Percentiles rank a stretch among this genome's conserved stretches.
Conservation (phyloP, 2,329 filamentous ascomycete species). For the Cytospora paraplurivora region DNA sequence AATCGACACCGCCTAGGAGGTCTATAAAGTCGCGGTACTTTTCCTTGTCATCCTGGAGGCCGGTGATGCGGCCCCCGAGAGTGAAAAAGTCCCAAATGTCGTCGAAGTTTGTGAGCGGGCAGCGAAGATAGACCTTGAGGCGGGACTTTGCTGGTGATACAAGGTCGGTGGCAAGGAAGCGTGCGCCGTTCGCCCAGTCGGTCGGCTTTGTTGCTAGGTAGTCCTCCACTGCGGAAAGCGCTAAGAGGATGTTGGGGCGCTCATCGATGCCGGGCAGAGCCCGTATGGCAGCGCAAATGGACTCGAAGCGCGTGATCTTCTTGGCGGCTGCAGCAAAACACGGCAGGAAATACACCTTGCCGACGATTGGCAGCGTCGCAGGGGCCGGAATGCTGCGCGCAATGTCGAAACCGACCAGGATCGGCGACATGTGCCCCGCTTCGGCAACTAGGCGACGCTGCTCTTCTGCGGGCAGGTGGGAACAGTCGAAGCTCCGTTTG, state of each 20-base stretch:
- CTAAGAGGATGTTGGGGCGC: constrained; percentile 18
- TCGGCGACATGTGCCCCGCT: neutral
- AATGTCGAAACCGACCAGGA: constrained; percentile 23
- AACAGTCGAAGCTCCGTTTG: too few relatives aligned
- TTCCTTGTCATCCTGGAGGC: constrained; percentile 7
- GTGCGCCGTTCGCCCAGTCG: neutral
- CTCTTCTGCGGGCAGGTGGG: neutral
- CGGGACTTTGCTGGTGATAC: constrained; percentile 16
- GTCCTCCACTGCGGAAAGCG: constrained; percentile 11
- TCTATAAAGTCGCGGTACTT: constrained; percentile 17
- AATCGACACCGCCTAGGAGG: neutral
- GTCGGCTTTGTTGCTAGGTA: constrained; percentile 13
- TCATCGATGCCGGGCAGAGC: constrained; percentile 11
- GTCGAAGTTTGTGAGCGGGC: constrained; percentile 9
- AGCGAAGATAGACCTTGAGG: constrained; percentile 19
- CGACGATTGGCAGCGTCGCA: constrained; percentile 12
- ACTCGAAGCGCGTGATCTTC: constrained; percentile 11
- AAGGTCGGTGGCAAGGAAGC: too few relatives aligned
- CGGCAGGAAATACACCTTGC: constrained; percentile 19
- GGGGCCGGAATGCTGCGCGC: constrained; percentile 8
- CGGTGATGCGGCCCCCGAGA: constrained; percentile 17
- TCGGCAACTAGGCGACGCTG: neutral
- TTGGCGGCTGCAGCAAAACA: constrained; percentile 11
- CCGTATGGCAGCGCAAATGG: constrained; percentile 13
- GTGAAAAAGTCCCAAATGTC: constrained; percentile 24